Evolutionary conservation across 2,329 filamentous ascomycete species (phyloP).

Genomic region (Phyllosticta citribraziliensis): DNA sequence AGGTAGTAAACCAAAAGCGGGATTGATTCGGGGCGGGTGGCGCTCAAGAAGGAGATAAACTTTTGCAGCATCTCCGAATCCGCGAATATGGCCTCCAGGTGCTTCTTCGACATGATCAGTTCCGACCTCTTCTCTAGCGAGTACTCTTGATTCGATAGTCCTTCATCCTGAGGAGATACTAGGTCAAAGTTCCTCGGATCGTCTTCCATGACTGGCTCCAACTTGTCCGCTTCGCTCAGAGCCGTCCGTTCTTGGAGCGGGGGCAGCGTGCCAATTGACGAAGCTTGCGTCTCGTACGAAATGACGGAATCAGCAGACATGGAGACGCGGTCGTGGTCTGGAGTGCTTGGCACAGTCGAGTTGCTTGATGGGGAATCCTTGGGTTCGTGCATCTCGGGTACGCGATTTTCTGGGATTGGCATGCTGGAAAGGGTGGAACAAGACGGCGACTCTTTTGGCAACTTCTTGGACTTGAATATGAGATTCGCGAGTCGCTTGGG

Average conservation of each 20-base stretch:
- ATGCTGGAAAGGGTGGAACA: background rate
- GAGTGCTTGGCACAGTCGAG: conserved; percentile 14
- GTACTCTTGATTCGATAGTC: conserved; percentile 26
- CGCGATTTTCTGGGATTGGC: background rate
- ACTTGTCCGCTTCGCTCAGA: conserved; percentile 31
- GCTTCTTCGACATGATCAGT: conserved; percentile 54
- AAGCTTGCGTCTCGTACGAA: conserved; percentile 25
- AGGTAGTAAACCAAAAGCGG: conserved; percentile 62
- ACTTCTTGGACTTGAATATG: background rate
- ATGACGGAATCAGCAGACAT: conserved; percentile 26
- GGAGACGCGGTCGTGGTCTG: conserved; percentile 13
- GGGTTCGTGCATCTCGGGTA: conserved; percentile 10
- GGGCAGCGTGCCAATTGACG: conserved; percentile 24
- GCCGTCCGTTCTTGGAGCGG: conserved; percentile 36
- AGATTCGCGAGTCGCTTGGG: background rate
- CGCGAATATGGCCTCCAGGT: conserved; percentile 55
- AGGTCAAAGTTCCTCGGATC: conserved; percentile 47
- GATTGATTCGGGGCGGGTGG: conserved; percentile 51
- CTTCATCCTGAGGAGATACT: conserved; percentile 31
- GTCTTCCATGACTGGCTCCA: conserved; percentile 42
- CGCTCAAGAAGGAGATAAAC: conserved; percentile 58
- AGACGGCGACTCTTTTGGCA: background rate
- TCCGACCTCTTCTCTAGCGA: conserved; percentile 56
- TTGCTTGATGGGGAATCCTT: conserved; percentile 4
- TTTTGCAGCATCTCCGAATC: conserved; percentile 52